A percentile compares a stretch with the other conserved stretches of the same genome.
Evolutionary conservation across 2,329 filamentous ascomycete species (phyloP).

Genomic region (Claviceps digitariae): DNA sequence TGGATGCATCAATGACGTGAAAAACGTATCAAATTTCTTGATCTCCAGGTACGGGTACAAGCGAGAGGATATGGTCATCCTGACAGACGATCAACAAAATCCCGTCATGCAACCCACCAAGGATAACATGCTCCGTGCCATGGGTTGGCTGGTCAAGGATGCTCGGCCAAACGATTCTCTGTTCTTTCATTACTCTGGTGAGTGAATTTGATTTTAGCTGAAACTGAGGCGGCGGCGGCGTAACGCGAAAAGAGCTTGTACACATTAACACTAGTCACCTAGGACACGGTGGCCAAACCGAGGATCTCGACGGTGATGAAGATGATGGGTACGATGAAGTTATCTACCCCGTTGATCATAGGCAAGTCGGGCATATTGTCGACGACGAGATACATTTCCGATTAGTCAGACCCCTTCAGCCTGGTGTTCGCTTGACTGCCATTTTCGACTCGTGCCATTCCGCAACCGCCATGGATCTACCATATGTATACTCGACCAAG

Average conservation of each 20-base stretch:
- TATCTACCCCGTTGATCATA: conserved; percentile 66
- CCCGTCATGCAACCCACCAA: conserved; percentile 61
- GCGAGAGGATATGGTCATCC: conserved; percentile 65
- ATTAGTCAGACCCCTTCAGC: conserved; percentile 62
- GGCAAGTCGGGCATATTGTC: conserved; percentile 56
- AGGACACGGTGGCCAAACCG: conserved; percentile 65
- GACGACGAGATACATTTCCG: conserved; percentile 68
- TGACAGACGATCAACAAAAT: conserved; percentile 63
- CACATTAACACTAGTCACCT: neutral
- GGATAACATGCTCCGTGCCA: conserved; percentile 58
- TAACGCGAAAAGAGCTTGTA: neutral
- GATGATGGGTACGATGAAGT: conserved; percentile 67
- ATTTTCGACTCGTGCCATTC: conserved; percentile 78
- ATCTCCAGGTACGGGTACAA: conserved; percentile 56
- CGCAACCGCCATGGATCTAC: conserved; percentile 62
- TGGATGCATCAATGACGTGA: conserved; percentile 70
- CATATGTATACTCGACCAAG: conserved; percentile 70
- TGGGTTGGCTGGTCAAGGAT: conserved; percentile 61
- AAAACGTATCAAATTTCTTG: conserved; percentile 61
- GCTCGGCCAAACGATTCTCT: conserved; percentile 62
- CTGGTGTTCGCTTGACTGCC: conserved; percentile 73
- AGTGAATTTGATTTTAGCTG: neutral
- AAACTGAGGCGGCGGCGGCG: neutral
- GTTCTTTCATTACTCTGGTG: conserved; percentile 64
- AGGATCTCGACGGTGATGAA: conserved; percentile 62